Percentiles rank a stretch among this genome's conserved stretches.
Evolutionary conservation across 208 protist genomes (phyloP).

Genomic region (Leishmania tropica): DNA sequence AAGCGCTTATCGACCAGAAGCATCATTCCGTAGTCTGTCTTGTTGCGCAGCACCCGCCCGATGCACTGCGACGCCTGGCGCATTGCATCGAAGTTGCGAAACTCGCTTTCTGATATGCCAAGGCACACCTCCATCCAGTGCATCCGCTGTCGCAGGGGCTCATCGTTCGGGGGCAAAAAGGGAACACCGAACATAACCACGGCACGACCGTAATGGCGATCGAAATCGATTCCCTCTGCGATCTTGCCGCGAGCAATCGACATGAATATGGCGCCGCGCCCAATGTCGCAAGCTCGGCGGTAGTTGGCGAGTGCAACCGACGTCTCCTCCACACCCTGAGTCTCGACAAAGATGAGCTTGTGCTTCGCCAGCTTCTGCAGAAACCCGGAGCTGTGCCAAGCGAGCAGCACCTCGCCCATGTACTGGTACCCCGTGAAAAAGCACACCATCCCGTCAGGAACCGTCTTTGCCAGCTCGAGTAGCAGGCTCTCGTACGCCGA

Average conservation of each 20-base stretch:
- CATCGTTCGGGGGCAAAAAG: slow-evolving; percentile 94
- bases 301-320: slow-evolving; percentile 98
- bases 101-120: slow-evolving; percentile 97
- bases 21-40: slow-evolving; percentile 99
- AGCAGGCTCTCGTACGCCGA: slow-evolving; percentile 97
- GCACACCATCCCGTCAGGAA: slow-evolving; percentile 98
- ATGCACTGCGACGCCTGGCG: slow-evolving; percentile 99
- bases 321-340: slow-evolving; percentile 97
- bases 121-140: slow-evolving; percentile 97
- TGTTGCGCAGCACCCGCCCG: slow-evolving; percentile 98
- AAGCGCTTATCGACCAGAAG: slow-evolving; percentile 98
- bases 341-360: slow-evolving; percentile 99
- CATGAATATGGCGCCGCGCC: slow-evolving; percentile 98
- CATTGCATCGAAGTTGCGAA: slow-evolving; percentile 99
- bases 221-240: slow-evolving; percentile 99
- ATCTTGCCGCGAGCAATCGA: slow-evolving; percentile 98
- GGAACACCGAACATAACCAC: slow-evolving; percentile 98
- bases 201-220: slow-evolving; percentile 96
- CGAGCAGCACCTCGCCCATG: slow-evolving; percentile 93
- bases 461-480: slow-evolving; percentile 92
- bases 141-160: slow-evolving; percentile 94
- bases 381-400: slow-evolving; percentile 94
- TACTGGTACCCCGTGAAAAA: slow-evolving; percentile 98
- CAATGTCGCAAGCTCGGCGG: slow-evolving; percentile 96
- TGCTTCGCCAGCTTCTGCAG: slow-evolving; percentile 92